These are phyloP conservation scores for Musa schizocarpa DNA, from an alignment of 176 grass and related monocot genomes.

Conservation along the genomic window DNA sequence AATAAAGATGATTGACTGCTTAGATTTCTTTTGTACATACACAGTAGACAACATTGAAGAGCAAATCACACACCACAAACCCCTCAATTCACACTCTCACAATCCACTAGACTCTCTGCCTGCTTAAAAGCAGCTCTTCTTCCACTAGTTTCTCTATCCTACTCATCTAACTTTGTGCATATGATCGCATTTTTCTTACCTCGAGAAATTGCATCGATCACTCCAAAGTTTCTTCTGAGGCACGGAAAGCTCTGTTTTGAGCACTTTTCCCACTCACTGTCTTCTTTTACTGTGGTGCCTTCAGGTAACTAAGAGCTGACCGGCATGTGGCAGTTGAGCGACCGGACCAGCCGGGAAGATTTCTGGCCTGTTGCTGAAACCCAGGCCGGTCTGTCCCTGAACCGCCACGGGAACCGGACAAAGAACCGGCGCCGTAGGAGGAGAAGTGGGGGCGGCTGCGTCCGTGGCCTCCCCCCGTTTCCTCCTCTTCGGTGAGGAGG, in stretches of 20 bases:
- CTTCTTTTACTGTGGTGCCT: too few relatives aligned
- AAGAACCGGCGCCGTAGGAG: not conserved
- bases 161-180: not conserved
- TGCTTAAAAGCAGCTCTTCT: too few relatives aligned
- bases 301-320: conserved; percentile 18
- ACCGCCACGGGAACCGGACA: not conserved
- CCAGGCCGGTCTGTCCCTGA: not conserved
- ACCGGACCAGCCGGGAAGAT: not conserved
- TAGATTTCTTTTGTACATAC: not conserved
- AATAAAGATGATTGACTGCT: not conserved
- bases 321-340: conserved; percentile 1
- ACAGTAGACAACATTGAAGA: not conserved
- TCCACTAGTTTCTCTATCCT: not conserved
- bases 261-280: too few relatives aligned
- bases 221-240: too few relatives aligned
- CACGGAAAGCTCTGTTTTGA: too few relatives aligned
- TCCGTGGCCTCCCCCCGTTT: conserved; percentile 5
- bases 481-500: conserved; percentile 14
- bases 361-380: not conserved
- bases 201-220: too few relatives aligned
- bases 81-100: not conserved
- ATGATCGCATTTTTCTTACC: not conserved
- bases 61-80: not conserved
- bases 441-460: not conserved
- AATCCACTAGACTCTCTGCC: not conserved